Base-by-base conservation (phyloP, 2,329 filamentous ascomycete genomes). In the Aspergillus aculeatinus region DNA sequence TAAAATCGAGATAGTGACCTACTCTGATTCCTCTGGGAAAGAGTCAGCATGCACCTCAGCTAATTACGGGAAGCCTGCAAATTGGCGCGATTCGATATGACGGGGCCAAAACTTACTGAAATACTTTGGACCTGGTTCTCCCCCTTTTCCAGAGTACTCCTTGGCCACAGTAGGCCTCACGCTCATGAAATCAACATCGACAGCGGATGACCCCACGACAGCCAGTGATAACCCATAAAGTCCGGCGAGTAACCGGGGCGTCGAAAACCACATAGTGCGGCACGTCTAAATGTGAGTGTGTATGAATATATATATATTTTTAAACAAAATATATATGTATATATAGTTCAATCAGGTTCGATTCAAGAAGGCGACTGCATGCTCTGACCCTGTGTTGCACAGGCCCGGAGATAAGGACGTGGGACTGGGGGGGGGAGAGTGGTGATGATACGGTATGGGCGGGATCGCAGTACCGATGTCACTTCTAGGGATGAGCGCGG, bases 101-200 rank as follows among this genome's bases (percentile, higher is more conserved):
- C 57, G 35, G 31, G 56, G 31, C n/a, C 29, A 53, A 35, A 11
- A 75, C 76, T 74, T 65, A 77, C 77, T 80, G 68, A 83, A 83
- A 68, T 83, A 83, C 70, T 83, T 84, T 42, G 75, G 70, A 12
- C 70, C 75, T 2, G 77, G 74, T 56, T 79, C 75, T 12, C 72
- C 71, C 25, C 66, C 67, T 60, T 72, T 71, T 23, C 74, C 77
- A 53, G 74, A 75, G 62, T 79, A 76, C 51, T 77, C 73, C 51
- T 74, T 74, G 42, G 72, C 69, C 39, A 81, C 64, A 25, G 70
- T 71, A 3, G 73, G 76, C 51, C 77, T 70, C 48, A 81, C 79
- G 51, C 76, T 76, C 60, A 74, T 72, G 55, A 82, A 82, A 63
- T 79, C 71, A 21, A 76, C 73, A 66, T 72, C 76, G 48, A 69